These are phyloP conservation scores for Vitis vinifera DNA, from an alignment of 164 flowering plant species.

Conservation along the genomic window DNA sequence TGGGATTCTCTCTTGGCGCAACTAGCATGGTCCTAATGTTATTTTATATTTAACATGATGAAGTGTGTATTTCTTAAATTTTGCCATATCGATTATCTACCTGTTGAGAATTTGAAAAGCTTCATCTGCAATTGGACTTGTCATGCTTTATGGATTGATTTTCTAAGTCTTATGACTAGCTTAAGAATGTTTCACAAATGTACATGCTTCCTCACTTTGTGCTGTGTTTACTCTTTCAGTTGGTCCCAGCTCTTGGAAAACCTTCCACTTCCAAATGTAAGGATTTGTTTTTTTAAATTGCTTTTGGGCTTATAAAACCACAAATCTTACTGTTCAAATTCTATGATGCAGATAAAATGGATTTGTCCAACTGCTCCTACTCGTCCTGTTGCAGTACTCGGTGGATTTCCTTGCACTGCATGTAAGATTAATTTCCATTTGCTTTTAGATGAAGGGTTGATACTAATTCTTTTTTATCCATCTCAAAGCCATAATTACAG, in stretches of 20 bases:
- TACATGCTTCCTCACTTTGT: conserved; percentile 5
- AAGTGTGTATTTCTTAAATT: neutral
- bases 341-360: conserved; percentile 62
- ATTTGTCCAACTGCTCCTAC: conserved; percentile 87
- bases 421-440: conserved; percentile 35
- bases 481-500: neutral
- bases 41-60: neutral
- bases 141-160: neutral
- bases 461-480: neutral
- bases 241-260: conserved; percentile 65
- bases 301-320: neutral
- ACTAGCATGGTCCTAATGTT: neutral
- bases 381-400: conserved; percentile 64
- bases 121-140: neutral
- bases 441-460: neutral
- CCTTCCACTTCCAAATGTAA: conserved; percentile 77
- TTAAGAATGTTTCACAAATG: too few species aligned
- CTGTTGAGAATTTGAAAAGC: neutral
- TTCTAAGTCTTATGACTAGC: too few species aligned
- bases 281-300: conserved; percentile 5
- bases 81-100: neutral
- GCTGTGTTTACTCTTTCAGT: conserved; percentile 38
- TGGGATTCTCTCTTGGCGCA: neutral
- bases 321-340: neutral
- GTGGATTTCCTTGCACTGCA: conserved; percentile 75